Evolutionary conservation across 2,329 filamentous ascomycete species (phyloP).

Genomic region (Colletotrichum salicis): DNA sequence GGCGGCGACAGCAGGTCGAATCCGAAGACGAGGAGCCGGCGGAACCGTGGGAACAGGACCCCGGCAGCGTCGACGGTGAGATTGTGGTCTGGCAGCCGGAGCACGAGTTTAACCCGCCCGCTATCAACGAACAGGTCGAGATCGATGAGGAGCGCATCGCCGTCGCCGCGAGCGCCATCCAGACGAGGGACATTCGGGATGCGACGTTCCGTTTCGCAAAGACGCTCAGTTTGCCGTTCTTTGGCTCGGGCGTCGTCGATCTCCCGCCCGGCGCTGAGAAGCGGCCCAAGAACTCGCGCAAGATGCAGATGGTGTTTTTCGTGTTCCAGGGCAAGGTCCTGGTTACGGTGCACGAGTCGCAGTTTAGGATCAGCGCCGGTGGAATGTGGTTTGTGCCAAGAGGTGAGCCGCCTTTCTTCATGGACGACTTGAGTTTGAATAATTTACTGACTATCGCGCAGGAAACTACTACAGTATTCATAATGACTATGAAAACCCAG

Average conservation of each 20-base stretch:
- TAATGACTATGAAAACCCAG: slow-evolving; percentile 78
- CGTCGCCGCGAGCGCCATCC: slow-evolving; percentile 64
- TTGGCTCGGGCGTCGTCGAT: slow-evolving; percentile 91
- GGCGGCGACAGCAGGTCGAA: slow-evolving; percentile 48
- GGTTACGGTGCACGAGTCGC: slow-evolving; percentile 79
- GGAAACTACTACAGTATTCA: slow-evolving; percentile 94
- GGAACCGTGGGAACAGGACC: slow-evolving; percentile 78
- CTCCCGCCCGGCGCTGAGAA: slow-evolving; percentile 86
- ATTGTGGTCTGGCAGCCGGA: slow-evolving; percentile 72
- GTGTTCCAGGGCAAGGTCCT: slow-evolving; percentile 84
- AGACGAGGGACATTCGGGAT: slow-evolving; percentile 67
- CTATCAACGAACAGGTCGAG: slow-evolving; percentile 61
- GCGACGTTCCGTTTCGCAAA: slow-evolving; percentile 90
- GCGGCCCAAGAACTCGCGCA: slow-evolving; percentile 88
- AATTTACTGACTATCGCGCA: slow-evolving; percentile 49
- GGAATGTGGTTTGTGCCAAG: slow-evolving; percentile 95
- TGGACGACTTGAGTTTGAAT: slow-evolving; percentile 5
- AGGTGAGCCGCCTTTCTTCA: slow-evolving; percentile 68
- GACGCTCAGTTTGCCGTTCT: slow-evolving; percentile 84
- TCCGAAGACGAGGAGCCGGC: slow-evolving; percentile 63
- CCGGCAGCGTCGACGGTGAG: slow-evolving; percentile 71
- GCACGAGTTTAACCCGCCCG: slow-evolving; percentile 63
- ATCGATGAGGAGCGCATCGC: slow-evolving; percentile 67
- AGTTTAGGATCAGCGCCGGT: slow-evolving; percentile 86
- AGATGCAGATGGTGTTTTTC: slow-evolving; percentile 98